Base-by-base conservation (phyloP, 495 filamentous ascomycete genomes). In the Usnea hakonensis region DNA sequence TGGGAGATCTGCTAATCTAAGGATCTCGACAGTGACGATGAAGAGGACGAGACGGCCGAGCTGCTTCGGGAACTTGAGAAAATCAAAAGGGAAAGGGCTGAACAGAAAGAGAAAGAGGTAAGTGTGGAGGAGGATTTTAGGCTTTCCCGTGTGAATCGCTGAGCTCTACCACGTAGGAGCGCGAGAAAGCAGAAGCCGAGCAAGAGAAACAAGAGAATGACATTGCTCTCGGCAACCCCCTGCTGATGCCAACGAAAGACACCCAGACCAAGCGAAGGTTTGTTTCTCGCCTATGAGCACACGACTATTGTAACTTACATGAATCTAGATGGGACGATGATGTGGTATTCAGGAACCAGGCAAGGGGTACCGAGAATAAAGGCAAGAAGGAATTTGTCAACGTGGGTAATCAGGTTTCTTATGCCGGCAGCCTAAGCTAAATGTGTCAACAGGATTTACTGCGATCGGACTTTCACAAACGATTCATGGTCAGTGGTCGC, bases 321-420 rank as follows among this genome's bases (percentile, higher is more conserved):
- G 46, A 72, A 67, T 70, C 71, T 30, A 83, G 91, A 70, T 98
- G 94, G 94, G 94, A 98, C 67, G 94, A 98, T 64, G 94, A 98
- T 77, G 94, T 98, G n/a, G 91, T 98, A 21, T 98, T 98, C 77
- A 96, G 95, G 78, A 98, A 98, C 74, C 94, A 97, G 74, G 94
- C 92, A 37, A 83, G 95, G 52, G 94, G 94, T 5, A 96, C 91
- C 13, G 94, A 96, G 69, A 91, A 95, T 60, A 90, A 88, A 76
- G 79, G 81, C 54, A 91, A 92, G 77, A 95, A 91, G 76, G 91
- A 96, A 76, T 98, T 97, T 79, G 90, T 98, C 71, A 98, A 98
- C 70, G 87, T 90, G 75, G 72, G 85, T 75, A 40, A 41, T 37
- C 26, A 46, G 21, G 17, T 30, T 19, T n/a, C 8, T 10, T 38